Base-by-base conservation (phyloP, 108 stramenopile species). In the Cyclotella kingstonii region DNA sequence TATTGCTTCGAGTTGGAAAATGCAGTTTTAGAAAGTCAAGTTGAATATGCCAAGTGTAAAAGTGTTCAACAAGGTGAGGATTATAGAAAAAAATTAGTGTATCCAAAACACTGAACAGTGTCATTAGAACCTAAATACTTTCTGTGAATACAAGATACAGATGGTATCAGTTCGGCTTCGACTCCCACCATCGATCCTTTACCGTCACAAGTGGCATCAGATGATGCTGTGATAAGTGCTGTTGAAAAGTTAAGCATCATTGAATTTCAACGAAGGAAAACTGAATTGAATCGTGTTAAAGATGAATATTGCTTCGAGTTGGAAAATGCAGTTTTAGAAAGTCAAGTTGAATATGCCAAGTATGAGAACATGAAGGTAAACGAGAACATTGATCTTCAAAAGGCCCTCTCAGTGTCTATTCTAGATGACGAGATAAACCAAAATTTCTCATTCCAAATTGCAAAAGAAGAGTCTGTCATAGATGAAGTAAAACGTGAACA, bases 201-300 rank as follows among this genome's bases (percentile, higher is more conserved):
- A 15, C 73, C 73, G 4, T 39, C 41, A 22, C 65, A 75, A 54
- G 60, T 75, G 21, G 53, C 60, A 4, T 21, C 33, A 15, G 66
- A 66, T 29, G 42, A 62, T 48, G 47, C 31, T 19, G 60, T 28
- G 12, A 14, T 75, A 46, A 26, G 35, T n/a, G 31, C 36, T 43
- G 73, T 60, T 8, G 15, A 43, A 14, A 22, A 67, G 33, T 40
- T 54, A 36, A 75, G 73, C 52, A 50, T 61, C 11, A 40, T 4
- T 12, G 65, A 67, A 21, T 34, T 35, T 23, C 60, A 75, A 47
- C 28, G 44, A 34, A 46, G 30, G 12, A 27, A 41, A 28, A 39
- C 17, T 26, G 31, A 42, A 34, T 21, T 22, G 12, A 46, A 38
- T 38, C 45, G 49, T 15, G 14, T 39, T n/a, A 33, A 25, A 36